Percentiles rank a stretch among this genome's conserved stretches.
phyloP scores from a whole-genome alignment of 2,329 filamentous ascomycete genomes.

The Penicillium sp. region DNA sequence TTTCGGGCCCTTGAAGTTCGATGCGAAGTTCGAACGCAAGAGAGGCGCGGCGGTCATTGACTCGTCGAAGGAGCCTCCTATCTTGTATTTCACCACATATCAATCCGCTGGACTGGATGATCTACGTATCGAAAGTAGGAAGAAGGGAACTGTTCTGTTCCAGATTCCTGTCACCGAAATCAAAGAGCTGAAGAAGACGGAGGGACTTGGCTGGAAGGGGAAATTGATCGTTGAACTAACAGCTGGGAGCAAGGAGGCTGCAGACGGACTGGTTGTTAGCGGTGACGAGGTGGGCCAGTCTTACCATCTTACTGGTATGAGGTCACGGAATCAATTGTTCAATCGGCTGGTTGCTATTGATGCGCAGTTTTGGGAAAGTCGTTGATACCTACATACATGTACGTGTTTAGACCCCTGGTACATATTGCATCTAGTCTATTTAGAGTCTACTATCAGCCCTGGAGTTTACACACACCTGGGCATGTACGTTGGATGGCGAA shows the following conservation, averaged over 20 bases:
- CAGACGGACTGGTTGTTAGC: constrained; percentile 70
- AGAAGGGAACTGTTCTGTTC: constrained; percentile 62
- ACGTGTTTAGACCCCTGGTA: background rate
- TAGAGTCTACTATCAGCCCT: background rate
- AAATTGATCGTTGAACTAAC: constrained; percentile 82
- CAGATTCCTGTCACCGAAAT: constrained; percentile 70
- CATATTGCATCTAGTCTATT: background rate
- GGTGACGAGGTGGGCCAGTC: constrained; percentile 55
- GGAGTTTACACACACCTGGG: background rate
- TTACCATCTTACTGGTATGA: constrained; percentile 27
- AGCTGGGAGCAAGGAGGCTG: constrained; percentile 65
- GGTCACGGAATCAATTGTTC: constrained; percentile 27
- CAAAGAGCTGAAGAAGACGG: constrained; percentile 72
- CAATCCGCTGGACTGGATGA: constrained; percentile 36
- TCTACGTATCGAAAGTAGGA: constrained; percentile 51
- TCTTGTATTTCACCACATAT: constrained; percentile 61
- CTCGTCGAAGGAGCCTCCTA: constrained; percentile 36
- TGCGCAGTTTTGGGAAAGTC: constrained; percentile 29
- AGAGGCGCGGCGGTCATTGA: constrained; percentile 70
- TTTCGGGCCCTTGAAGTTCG: constrained; percentile 74
- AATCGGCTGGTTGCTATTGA: constrained; percentile 28
- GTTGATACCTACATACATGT: constrained; percentile 1
- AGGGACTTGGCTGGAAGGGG: constrained; percentile 80
- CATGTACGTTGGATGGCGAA: background rate
- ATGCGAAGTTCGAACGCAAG: constrained; percentile 66